A percentile compares a stretch with the other conserved stretches of the same genome.
phyloP scores from a whole-genome alignment of 495 filamentous ascomycete genomes.

The Haplographium delicatum region DNA sequence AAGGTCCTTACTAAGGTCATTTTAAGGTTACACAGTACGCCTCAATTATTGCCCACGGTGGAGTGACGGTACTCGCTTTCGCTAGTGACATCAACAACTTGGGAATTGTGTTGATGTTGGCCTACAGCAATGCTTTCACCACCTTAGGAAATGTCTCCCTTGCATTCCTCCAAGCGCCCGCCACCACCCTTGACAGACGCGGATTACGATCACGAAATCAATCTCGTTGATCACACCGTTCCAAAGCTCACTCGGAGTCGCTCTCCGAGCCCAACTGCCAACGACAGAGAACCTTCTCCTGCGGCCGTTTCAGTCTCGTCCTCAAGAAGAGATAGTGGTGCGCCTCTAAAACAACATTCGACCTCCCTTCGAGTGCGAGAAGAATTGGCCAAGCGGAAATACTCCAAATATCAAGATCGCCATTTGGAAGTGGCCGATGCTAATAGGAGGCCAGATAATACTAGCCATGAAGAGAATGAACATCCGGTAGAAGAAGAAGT shows the following conservation, averaged over 20 bases:
- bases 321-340: conserved; percentile 22
- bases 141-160: conserved; percentile 21
- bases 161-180: conserved; percentile 34
- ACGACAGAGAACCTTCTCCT: conserved; percentile 6
- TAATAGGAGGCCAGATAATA: conserved; percentile 19
- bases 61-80: conserved; percentile 2
- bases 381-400: conserved; percentile 51
- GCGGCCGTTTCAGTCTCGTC: conserved; percentile 13
- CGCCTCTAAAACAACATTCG: conserved; percentile 11
- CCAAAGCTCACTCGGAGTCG: neutral
- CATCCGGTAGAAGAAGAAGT: conserved; percentile 16
- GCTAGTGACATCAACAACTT: conserved; percentile 8
- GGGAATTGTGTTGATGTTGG: neutral
- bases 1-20: too few relatives aligned
- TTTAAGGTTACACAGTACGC: too few relatives aligned
- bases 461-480: conserved; percentile 2
- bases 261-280: conserved; percentile 6
- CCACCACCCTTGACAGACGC: conserved; percentile 41
- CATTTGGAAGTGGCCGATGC: conserved; percentile 30
- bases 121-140: conserved; percentile 8
- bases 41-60: neutral
- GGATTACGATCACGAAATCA: conserved; percentile 59
- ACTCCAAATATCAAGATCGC: conserved; percentile 56
- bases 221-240: conserved; percentile 45
- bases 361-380: conserved; percentile 31